Conservation (phyloP, 73 alveolate species). For the Paramecium octaurelia region DNA sequence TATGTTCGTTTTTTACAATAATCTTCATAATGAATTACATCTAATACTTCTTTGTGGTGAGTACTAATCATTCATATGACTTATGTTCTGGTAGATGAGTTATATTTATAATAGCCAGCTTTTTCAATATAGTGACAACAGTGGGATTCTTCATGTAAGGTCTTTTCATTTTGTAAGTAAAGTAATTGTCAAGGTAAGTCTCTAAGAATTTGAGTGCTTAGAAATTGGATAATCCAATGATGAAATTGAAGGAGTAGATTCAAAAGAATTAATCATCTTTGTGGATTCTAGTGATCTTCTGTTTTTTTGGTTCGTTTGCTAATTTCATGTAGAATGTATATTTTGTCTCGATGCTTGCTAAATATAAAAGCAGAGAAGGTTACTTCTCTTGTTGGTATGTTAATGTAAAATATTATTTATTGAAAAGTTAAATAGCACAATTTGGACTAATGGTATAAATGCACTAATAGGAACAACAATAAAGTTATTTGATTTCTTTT, state of each 20-base stretch:
- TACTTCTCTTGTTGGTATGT: conserved; percentile 26
- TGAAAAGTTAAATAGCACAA: not conserved
- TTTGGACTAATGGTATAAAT: not conserved
- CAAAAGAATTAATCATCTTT: not conserved
- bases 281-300: not conserved
- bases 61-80: not conserved
- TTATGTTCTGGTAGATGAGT: conserved; percentile 4
- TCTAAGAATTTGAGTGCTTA: not conserved
- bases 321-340: not conserved
- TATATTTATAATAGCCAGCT: not conserved
- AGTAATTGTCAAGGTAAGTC: conserved; percentile 13
- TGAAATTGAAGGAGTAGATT: not conserved
- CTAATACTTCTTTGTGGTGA: not conserved
- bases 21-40: conserved; percentile 1
- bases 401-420: not conserved
- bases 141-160: conserved; percentile 52
- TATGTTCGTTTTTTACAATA: conserved; percentile 4
- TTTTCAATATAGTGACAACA: conserved; percentile 21
- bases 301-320: conserved; percentile 17
- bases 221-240: conserved; percentile 4
- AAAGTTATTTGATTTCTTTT: not conserved
- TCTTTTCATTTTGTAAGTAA: conserved; percentile 6
- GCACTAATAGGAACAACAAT: conserved; percentile 18
- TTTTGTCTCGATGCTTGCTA: conserved; percentile 26
- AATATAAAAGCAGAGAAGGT: not conserved